Evolutionary conservation across 2,329 filamentous ascomycete genomes (phyloP).

Genomic region (Nigrospora osmanthi): DNA sequence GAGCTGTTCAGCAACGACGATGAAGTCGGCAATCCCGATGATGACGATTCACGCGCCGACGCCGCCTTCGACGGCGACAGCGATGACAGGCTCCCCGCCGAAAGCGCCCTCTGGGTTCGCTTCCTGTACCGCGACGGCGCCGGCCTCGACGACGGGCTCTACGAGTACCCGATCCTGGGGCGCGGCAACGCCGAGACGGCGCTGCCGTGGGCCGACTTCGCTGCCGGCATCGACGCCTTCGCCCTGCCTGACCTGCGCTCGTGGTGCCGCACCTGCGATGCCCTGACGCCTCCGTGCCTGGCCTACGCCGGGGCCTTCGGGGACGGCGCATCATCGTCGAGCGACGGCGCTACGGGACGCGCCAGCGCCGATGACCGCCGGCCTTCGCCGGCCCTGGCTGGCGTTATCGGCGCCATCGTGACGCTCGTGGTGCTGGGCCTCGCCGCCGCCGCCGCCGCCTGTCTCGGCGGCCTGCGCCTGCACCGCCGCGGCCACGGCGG

Average conservation of each 20-base stretch:
- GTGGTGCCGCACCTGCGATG: slow-evolving; percentile 38
- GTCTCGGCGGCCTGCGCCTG: slow-evolving; percentile 21
- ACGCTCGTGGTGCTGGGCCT: slow-evolving; percentile 24
- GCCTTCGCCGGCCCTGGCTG: slow-evolving; percentile 31
- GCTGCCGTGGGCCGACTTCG: slow-evolving; percentile 32
- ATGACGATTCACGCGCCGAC: no score
- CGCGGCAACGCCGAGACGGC: slow-evolving; percentile 20
- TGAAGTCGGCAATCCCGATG: slow-evolving; percentile 11
- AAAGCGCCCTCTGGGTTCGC: slow-evolving; percentile 40
- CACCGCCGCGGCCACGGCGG: slow-evolving; percentile 17
- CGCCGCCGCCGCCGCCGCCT: slow-evolving; percentile 8
- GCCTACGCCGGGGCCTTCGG: background rate
- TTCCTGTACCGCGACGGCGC: slow-evolving; percentile 48
- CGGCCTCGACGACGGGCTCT: slow-evolving; percentile 23
- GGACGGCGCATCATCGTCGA: background rate
- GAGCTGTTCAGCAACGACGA: slow-evolving; percentile 47
- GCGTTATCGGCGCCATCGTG: slow-evolving; percentile 36
- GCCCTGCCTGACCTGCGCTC: slow-evolving; percentile 20
- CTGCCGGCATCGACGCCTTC: slow-evolving; percentile 24
- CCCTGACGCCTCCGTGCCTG: slow-evolving; percentile 29
- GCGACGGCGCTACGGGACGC: background rate
- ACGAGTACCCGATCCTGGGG: slow-evolving; percentile 31
- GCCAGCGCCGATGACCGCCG: background rate
- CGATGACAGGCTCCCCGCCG: slow-evolving; percentile 14
- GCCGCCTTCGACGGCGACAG: no score